Percentiles rank a stretch among this genome's conserved stretches.
phyloP scores from a whole-genome alignment of 306 rosid genomes.

The Hippophae tibetana region DNA sequence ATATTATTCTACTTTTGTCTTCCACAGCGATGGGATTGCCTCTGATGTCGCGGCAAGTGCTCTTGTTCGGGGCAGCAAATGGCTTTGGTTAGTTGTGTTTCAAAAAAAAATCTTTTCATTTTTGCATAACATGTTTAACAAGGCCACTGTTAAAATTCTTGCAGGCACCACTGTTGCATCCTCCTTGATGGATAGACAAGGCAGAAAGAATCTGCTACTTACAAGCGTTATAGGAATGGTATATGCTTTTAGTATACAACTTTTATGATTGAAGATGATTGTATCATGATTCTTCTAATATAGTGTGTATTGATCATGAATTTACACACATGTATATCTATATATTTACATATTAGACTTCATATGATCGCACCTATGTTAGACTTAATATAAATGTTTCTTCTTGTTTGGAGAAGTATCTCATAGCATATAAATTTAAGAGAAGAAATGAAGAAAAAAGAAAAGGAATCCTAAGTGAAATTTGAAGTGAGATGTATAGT shows the following conservation, averaged over 20 bases:
- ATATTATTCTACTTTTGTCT: constrained; percentile 85
- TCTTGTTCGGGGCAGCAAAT: constrained; percentile 81
- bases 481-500: no score
- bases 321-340: no score
- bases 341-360: no score
- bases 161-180: constrained; percentile 81
- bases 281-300: no score
- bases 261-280: no score
- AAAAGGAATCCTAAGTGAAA: no score
- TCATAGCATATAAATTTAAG: no score
- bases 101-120: not conserved
- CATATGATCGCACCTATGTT: no score
- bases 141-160: constrained; percentile 16
- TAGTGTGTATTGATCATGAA: no score
- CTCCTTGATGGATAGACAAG: constrained; percentile 83
- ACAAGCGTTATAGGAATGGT: constrained; percentile 93
- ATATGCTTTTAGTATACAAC: not conserved
- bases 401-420: no score
- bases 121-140: constrained; percentile 8
- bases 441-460: no score
- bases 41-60: constrained; percentile 99
- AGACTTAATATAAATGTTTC: no score
- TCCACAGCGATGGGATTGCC: constrained; percentile 83
- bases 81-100: constrained; percentile 59
- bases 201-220: constrained; percentile 79